phyloP scores from a whole-genome alignment of 768 basidiomycete genomes.

The Pholiota conissans region DNA sequence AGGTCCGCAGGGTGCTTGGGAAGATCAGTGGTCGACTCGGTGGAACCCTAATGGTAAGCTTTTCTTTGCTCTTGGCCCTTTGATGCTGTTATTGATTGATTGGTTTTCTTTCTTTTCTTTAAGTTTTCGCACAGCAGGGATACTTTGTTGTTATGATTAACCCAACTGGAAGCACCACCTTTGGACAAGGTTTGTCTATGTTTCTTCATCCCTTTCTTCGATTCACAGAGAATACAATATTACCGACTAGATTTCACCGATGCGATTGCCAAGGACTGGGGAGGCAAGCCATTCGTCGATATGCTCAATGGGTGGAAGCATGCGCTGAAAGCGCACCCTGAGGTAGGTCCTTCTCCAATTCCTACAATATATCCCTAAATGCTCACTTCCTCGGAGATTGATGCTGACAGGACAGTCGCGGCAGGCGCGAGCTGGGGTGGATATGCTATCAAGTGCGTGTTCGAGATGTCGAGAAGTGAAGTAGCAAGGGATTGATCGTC shows the following conservation, averaged over 20 bases:
- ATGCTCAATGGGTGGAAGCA: slow-evolving; percentile 75
- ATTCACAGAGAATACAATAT: neutral
- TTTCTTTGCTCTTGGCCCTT: neutral
- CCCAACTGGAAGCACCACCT: slow-evolving; percentile 92
- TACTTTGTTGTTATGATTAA: slow-evolving; percentile 90
- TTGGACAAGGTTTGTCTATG: slow-evolving; percentile 70
- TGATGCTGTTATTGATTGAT: neutral
- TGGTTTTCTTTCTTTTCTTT: neutral
- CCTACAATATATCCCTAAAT: neutral
- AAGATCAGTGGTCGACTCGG: slow-evolving; percentile 86
- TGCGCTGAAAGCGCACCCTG: slow-evolving; percentile 63
- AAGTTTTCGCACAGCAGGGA: slow-evolving; percentile 83
- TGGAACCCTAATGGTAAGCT: slow-evolving; percentile 84
- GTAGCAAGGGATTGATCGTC: too few species aligned
- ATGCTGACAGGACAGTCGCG: slow-evolving; percentile 67
- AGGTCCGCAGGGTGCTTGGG: slow-evolving; percentile 85
- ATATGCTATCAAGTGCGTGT: slow-evolving; percentile 83
- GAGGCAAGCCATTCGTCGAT: slow-evolving; percentile 83
- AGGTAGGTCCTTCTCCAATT: slow-evolving; percentile 54
- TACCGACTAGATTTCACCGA: slow-evolving; percentile 68
- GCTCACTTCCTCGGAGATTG: slow-evolving; percentile 44
- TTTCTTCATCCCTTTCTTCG: neutral
- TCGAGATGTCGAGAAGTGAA: too few species aligned
- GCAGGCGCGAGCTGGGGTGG: slow-evolving; percentile 88
- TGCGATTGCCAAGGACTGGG: slow-evolving; percentile 79